Percentiles rank a stretch among this genome's conserved stretches.
phyloP scores from a whole-genome alignment of 306 rosid species.

The Psophocarpus tetragonolobus region DNA sequence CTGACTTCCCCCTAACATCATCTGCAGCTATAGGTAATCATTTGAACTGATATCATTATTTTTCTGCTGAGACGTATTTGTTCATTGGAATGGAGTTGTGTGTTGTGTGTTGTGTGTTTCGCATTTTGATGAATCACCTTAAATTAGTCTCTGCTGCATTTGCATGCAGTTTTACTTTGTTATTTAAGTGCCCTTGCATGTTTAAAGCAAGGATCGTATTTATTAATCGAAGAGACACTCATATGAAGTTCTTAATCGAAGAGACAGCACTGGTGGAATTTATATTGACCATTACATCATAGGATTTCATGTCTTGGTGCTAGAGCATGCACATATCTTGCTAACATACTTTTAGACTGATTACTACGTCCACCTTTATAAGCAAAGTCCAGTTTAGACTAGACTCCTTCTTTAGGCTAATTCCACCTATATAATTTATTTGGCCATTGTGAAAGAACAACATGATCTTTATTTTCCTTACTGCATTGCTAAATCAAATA shows the following conservation, averaged over 20 bases:
- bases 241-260: background rate
- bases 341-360: background rate
- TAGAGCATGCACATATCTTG: background rate
- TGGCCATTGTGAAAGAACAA: background rate
- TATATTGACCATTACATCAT: background rate
- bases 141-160: background rate
- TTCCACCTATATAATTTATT: background rate
- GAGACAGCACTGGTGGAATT: background rate
- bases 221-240: background rate
- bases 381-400: background rate
- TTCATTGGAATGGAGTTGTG: background rate
- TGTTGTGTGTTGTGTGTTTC: background rate
- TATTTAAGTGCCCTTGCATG: background rate
- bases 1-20: slow-evolving; percentile 75
- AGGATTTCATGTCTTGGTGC: background rate
- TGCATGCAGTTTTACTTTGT: slow-evolving; percentile 4
- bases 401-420: background rate
- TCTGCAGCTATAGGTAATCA: slow-evolving; percentile 61
- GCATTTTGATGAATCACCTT: background rate
- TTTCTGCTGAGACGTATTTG: slow-evolving; percentile 1
- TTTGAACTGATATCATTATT: background rate
- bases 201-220: background rate
- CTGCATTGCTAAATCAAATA: background rate
- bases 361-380: background rate
- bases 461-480: background rate